Base-by-base conservation (phyloP, 345 rosid species). In the Eucalyptus brandiana region DNA sequence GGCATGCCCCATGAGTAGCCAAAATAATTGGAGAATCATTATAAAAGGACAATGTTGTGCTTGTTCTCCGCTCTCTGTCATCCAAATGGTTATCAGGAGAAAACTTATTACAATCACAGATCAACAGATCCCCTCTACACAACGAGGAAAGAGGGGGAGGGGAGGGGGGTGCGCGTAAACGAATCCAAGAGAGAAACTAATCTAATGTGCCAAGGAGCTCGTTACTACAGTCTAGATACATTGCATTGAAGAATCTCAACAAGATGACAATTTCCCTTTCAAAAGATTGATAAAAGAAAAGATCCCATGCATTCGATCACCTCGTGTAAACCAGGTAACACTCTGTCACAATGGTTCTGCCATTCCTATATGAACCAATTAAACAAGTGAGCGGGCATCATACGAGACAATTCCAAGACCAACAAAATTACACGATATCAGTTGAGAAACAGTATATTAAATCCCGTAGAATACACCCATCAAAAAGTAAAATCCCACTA, bases 321-420 rank as follows among this genome's bases (percentile, higher is more conserved):
- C 83, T 76, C 1, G 47, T 21, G 83, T 76, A 76, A 89, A 91
- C 93, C 95, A 93, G 94, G 91, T 88, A 21, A 76, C 8, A 87
- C 92, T 86, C 89, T 87, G 94, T 97, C 97, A 97, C 97, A 96
- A 96, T n/a, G 97, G 95, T 88, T 95, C 94, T 80, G 98, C 98
- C 95, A 96, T 44, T 92, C 98, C 98, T 95, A 96, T 93, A 72
- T 86, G 93, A 94, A 81, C 89, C 88, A 89, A 92, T 89, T 93
- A 87, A 93, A 89, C 67, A 90, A 87, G 90, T 19, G 15, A 88
- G 92, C 91, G 45, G 91, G 50, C 62, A 87, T 21, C 87, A 86
- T 58, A 88, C 13, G 42, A 87, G 48, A 60, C 28, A 9, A 40
- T 19, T 53, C n/a, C 21, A 32, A 45, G 28, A 58, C 11, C 24